Base-by-base conservation (phyloP, 176 grass and related monocot species). In the Saccharum officinarum region DNA sequence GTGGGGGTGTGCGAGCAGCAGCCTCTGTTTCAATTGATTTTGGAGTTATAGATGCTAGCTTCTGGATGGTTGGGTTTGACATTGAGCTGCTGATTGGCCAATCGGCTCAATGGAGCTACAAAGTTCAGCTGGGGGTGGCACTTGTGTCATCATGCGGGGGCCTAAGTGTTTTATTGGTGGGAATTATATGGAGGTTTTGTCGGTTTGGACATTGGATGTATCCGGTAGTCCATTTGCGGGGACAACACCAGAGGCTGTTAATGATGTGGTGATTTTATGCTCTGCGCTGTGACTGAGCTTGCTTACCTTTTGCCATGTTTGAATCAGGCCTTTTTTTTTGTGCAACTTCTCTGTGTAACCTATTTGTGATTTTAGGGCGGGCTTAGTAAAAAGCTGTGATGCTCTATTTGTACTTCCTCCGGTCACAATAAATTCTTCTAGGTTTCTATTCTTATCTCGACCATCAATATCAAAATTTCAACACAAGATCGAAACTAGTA, bases 101-200 rank as follows among this genome's bases (percentile, higher is more conserved):
- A 28, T 28, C 28, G 28, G 69, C 39, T 33, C 4, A 15, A 78
- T 20, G 10, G 31, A 54, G 11, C 38, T 40, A 54, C 33, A 25
- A 25, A 66, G 20, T 69, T 41, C 36, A 23, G 28, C 8, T 25
- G 40, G 11, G 11, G 17, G 26, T 64, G 23, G 33, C 65, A 20
- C 34, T 74, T 1, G 5, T 39, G 77, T 22, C 60, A 20, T 46
- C 15, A 7, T 82, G 62, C 14, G 17, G 10, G 23, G 6, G n/a
- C 42, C 16, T 6, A 41, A 66, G 33, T 69, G 64, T 40, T 69
- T 55, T 23, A 41, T 28, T 20, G 31, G 22, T 81, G 65, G 18
- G 0, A 26, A 40, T 20, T 57, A 17, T 82, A 41, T 59, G 47
- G 36, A 73, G 69, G 54, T 83, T 72, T 83, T 83, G 69, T 34